Conservation (phyloP, 495 filamentous ascomycete genomes). For the Penicillium parvum region DNA sequence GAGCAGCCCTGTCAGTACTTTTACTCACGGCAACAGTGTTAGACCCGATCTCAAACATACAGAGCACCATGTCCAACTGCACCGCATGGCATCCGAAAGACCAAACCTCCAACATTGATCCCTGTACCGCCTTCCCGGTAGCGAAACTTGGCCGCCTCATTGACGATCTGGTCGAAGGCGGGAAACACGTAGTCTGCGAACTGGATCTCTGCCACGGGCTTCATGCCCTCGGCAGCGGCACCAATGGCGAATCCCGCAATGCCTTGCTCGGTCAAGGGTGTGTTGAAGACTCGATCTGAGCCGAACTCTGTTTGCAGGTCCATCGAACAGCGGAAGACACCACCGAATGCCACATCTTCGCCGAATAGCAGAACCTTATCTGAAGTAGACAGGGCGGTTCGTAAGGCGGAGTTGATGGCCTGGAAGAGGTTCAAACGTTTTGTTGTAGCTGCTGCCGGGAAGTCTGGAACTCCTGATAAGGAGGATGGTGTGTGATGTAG, state of each 20-base stretch:
- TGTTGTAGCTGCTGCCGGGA: conserved; percentile 62
- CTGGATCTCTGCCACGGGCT: conserved; percentile 92
- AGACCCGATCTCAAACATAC: conserved; percentile 37
- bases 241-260: conserved; percentile 94
- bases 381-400: conserved; percentile 75
- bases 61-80: conserved; percentile 94
- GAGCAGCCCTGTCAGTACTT: conserved; percentile 5
- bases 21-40: no score
- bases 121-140: conserved; percentile 77
- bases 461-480: conserved; percentile 57
- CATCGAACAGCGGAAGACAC: conserved; percentile 94
- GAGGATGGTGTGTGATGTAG: conserved; percentile 74
- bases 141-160: conserved; percentile 90
- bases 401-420: conserved; percentile 84
- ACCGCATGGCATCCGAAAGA: conserved; percentile 91
- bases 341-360: conserved; percentile 95
- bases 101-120: conserved; percentile 69
- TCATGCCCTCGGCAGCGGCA: conserved; percentile 84
- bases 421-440: conserved; percentile 89
- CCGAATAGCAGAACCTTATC: conserved; percentile 88
- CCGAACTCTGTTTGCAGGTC: conserved; percentile 84
- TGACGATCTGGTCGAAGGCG: conserved; percentile 95
- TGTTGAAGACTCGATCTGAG: conserved; percentile 90
- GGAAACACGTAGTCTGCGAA: conserved; percentile 98
- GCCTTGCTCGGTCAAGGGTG: conserved; percentile 88